A percentile compares a stretch with the other conserved stretches of the same genome.
Evolutionary conservation across 2,329 filamentous ascomycete genomes (phyloP).

Genomic region (Zymoseptoria crescenta): DNA sequence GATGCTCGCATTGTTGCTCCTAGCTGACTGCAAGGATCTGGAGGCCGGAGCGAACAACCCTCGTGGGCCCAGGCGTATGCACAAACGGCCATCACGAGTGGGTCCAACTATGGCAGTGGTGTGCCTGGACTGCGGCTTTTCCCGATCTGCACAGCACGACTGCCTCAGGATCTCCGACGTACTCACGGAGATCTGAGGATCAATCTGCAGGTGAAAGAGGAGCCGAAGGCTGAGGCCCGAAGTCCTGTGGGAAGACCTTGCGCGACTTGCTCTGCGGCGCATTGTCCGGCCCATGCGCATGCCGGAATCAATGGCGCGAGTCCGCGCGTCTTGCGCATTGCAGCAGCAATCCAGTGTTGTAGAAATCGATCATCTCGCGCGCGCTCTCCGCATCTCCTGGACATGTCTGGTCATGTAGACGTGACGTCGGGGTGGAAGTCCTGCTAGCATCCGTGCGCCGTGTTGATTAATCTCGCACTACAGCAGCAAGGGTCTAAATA

Average conservation of each 20-base stretch:
- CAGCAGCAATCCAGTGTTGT: background rate
- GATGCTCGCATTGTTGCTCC: background rate
- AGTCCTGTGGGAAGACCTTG: background rate
- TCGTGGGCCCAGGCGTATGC: background rate
- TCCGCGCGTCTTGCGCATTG: background rate
- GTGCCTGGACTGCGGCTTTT: background rate
- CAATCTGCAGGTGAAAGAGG: background rate
- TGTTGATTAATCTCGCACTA: background rate
- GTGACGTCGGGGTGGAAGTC: background rate
- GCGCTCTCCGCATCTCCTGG: background rate
- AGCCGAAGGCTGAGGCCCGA: background rate
- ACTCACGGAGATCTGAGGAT: background rate
- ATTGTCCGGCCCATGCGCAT: background rate
- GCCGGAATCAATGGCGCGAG: background rate
- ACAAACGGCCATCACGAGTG: background rate
- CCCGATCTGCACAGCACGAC: background rate
- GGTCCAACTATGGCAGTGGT: background rate
- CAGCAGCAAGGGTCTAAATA: background rate
- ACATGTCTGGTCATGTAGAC: background rate
- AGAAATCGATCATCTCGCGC: background rate
- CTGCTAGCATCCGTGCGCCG: background rate
- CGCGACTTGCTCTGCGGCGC: background rate
- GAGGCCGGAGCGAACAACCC: background rate
- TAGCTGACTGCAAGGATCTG: background rate
- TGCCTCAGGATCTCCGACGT: background rate